Percentiles rank a stretch among this genome's conserved stretches.
Evolutionary conservation across 2,329 filamentous ascomycete species (phyloP).

Genomic region (Epichloe typhina): DNA sequence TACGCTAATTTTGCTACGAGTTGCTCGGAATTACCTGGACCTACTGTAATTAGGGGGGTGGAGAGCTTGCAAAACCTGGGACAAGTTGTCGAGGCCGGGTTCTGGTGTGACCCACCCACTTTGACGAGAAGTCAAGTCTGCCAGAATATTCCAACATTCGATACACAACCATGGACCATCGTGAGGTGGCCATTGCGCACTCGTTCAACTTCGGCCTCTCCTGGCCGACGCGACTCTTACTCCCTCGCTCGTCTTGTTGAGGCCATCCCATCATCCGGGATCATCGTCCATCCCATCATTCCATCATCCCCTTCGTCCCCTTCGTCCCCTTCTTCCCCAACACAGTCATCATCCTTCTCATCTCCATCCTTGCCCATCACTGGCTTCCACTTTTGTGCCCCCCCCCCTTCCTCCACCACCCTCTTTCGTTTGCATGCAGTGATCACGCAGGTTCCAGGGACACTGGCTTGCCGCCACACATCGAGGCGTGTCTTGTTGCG

Average conservation of each 20-base stretch:
- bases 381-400: neutral
- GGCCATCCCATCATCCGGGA: too few species aligned
- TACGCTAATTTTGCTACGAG: too few species aligned
- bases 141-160: too few species aligned
- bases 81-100: too few species aligned
- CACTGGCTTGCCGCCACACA: neutral
- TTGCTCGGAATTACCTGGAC: too few species aligned
- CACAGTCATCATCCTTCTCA: neutral
- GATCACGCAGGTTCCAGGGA: neutral
- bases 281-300: too few species aligned
- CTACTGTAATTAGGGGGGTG: too few species aligned
- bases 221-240: neutral
- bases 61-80: too few species aligned
- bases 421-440: neutral
- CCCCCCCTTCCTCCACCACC: neutral
- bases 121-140: too few species aligned
- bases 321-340: too few species aligned
- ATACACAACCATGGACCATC: neutral
- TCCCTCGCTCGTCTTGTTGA: neutral
- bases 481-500: slow-evolving; percentile 1
- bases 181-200: slow-evolving; percentile 1
- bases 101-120: too few species aligned
- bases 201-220: neutral
- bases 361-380: neutral
- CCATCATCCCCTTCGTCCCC: neutral